Evolutionary conservation across 345 rosid species (phyloP), one percentile per base, ranked within the genome.

Genomic region (Carallia pectinifolia): DNA sequence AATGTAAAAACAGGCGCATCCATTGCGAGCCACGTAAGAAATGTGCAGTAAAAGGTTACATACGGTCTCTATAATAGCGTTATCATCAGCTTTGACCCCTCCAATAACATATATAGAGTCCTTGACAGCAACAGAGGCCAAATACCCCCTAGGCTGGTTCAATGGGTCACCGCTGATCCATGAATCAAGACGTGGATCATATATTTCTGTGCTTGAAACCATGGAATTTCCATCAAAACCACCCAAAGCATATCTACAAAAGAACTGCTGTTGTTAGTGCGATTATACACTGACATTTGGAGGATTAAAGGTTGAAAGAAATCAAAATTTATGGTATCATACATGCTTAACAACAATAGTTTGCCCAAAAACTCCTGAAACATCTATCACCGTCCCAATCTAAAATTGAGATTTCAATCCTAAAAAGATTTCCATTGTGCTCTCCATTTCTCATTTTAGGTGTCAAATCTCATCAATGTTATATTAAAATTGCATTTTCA

Each of bases 191-290:
- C 91, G 82, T 2, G 96, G 89, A 62, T 91, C 97, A 72, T 71
- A 90, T 80, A 87, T 73, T 77, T 94, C 98, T 0, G 87, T 86
- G 58, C 82, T 94, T 56, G 90, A 47, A 44, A 88, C 86, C 93
- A 90, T 91, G 47, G 36, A 13, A 56, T 2, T 72, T 44, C 92
- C 96, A 63, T 90, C 90, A 73, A 59, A 90, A 67, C 97, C 98
- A 29, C 93, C 96, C 39, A 91, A 44, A 7, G 92, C 96, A 76
- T 90, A 90, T 73, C 98, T 91, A 75, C 58, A 65, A 8, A 37
- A 65, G 17, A 44, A 44, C 3, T 44, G 50, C 16, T 3, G 50
- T 44, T 44, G 15, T 44, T 44, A 44, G 3, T 44, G 50, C 16
- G 13, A 44, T 13, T 2, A 44, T 12, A 44, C 48, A 10, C 48